Conservation (phyloP, 1,139 yeast species). For the Meyerozyma guilliermondii region DNA sequence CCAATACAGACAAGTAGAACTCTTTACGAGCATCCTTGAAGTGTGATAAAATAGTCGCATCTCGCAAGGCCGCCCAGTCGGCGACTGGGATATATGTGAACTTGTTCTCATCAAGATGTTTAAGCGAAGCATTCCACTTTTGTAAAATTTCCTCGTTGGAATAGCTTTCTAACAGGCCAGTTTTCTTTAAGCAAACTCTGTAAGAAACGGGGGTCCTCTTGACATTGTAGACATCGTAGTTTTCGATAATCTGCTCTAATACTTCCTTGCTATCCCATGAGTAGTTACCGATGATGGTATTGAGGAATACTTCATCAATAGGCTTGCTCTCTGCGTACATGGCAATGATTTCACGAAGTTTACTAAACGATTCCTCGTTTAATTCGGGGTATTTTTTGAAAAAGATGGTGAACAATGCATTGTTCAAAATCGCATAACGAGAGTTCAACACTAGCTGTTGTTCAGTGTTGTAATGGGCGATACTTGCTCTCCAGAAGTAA, state of each 20-base stretch:
- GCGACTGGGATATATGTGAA: constrained; percentile 69
- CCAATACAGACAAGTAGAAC: constrained; percentile 55
- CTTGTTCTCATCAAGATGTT: constrained; percentile 48
- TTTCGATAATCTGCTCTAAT: constrained; percentile 57
- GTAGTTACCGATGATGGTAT: constrained; percentile 67
- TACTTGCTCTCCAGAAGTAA: constrained; percentile 61
- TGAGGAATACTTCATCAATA: constrained; percentile 73
- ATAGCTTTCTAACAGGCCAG: constrained; percentile 55
- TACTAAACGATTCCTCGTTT: constrained; percentile 50
- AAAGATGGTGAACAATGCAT: constrained; percentile 62
- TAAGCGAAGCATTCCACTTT: constrained; percentile 58
- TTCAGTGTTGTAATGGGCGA: constrained; percentile 48
- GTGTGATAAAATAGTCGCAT: constrained; percentile 59
- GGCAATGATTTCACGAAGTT: constrained; percentile 54
- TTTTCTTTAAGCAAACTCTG: constrained; percentile 71
- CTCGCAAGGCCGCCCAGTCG: constrained; percentile 84
- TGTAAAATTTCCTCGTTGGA: constrained; percentile 50
- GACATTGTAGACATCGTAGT: constrained; percentile 56
- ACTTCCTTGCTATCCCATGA: constrained; percentile 66
- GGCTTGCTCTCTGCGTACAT: constrained; percentile 53
- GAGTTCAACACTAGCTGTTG: constrained; percentile 33
- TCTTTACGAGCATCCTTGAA: constrained; percentile 41
- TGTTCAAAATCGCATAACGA: constrained; percentile 65
- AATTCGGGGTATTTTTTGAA: constrained; percentile 55
- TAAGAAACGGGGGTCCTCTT: constrained; percentile 66